phyloP scores from a whole-genome alignment of 208 protist species.

The Sergeia podlipaevii region DNA sequence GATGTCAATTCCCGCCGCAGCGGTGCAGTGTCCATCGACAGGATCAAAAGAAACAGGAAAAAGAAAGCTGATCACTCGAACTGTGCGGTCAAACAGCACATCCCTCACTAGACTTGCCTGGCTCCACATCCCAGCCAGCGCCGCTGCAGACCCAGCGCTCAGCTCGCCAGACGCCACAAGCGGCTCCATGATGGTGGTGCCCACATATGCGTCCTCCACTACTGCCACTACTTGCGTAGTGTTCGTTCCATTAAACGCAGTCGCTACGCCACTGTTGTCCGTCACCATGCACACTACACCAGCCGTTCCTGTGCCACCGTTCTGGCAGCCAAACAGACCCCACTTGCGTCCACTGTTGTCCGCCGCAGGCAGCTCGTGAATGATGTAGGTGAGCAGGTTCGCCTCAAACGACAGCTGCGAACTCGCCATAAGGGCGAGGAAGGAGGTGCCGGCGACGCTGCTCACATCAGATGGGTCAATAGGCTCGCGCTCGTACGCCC shows the following conservation, averaged over 20 bases:
- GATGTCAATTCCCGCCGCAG: conserved; percentile 34
- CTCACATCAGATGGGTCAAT: conserved; percentile 22
- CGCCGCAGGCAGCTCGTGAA: conserved; percentile 20
- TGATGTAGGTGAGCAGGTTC: conserved; percentile 31
- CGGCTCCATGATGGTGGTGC: conserved; percentile 13
- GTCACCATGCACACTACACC: conserved; percentile 12
- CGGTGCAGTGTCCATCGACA: conserved; percentile 12
- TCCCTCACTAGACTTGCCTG: conserved; percentile 8
- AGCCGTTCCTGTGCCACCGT: conserved; percentile 12
- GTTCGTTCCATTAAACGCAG: conserved; percentile 8
- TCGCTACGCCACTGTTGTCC: not conserved
- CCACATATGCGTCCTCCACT: conserved; percentile 1
- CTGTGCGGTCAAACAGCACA: conserved; percentile 11
- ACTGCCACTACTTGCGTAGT: not conserved
- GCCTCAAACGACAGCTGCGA: conserved; percentile 24
- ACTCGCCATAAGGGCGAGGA: conserved; percentile 23
- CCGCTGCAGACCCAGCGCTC: conserved; percentile 12
- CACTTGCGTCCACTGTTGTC: conserved; percentile 7
- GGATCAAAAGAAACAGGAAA: conserved; percentile 26
- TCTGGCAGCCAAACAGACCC: conserved; percentile 32
- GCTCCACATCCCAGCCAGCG: conserved; percentile 26
- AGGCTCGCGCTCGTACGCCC: conserved; percentile 24
- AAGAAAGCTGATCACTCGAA: conserved; percentile 28
- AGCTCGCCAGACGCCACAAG: conserved; percentile 10
- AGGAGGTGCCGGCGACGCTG: conserved; percentile 14